These are phyloP conservation scores for Monosporascus sp. DNA, from an alignment of 2,329 filamentous ascomycete species.

Conservation along the genomic window DNA sequence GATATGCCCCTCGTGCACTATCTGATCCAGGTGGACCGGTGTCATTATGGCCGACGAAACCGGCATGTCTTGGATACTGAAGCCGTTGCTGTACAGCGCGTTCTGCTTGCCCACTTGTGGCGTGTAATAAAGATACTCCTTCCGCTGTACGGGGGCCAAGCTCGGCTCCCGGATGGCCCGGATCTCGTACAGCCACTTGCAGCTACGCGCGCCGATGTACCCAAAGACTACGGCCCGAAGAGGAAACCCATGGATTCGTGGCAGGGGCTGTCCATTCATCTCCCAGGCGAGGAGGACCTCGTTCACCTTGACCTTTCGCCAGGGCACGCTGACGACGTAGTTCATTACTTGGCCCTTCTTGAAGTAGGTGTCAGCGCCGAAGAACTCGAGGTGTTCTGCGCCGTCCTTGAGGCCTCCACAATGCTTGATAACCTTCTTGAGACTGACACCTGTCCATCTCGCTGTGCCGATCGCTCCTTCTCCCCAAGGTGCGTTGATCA, in stretches of 20 bases:
- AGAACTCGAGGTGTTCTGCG: conserved; percentile 61
- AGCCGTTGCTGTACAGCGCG: conserved; percentile 50
- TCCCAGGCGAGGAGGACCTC: conserved; percentile 66
- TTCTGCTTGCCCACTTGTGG: conserved; percentile 67
- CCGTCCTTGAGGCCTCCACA: conserved; percentile 55
- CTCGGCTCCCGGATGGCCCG: conserved; percentile 53
- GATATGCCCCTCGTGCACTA: conserved; percentile 56
- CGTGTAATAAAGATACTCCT: conserved; percentile 64
- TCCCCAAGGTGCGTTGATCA: conserved; percentile 51
- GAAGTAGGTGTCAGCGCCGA: conserved; percentile 68
- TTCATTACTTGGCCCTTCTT: conserved; percentile 61
- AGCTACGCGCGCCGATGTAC: conserved; percentile 61
- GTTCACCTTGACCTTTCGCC: conserved; percentile 59
- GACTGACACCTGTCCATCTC: conserved; percentile 54
- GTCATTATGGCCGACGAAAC: conserved; percentile 63
- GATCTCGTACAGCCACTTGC: conserved; percentile 59
- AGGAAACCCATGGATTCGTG: conserved; percentile 61
- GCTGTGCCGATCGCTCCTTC: conserved; percentile 65
- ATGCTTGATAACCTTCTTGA: conserved; percentile 66
- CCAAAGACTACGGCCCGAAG: conserved; percentile 57
- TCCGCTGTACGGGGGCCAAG: conserved; percentile 55
- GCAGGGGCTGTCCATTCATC: conserved; percentile 63
- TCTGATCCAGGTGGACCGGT: conserved; percentile 53
- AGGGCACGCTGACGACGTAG: conserved; percentile 62
- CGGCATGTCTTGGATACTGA: conserved; percentile 68